Percentiles rank a stretch among this genome's conserved stretches.
Evolutionary conservation across 176 grass and related monocot genomes (phyloP).

Genomic region (Oryza glaberrima): DNA sequence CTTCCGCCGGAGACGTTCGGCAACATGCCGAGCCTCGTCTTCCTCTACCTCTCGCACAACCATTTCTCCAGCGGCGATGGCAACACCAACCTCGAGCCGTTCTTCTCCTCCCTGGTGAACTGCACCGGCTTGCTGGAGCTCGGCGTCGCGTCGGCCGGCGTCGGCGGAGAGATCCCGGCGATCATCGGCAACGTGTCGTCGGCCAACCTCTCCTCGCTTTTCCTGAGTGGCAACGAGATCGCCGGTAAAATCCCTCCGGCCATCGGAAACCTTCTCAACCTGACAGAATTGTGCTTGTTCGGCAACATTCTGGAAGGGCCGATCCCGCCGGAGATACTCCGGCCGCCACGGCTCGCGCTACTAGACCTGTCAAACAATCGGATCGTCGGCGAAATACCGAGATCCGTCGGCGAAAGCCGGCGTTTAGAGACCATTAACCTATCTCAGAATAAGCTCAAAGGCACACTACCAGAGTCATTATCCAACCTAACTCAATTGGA

Average conservation of each 20-base stretch:
- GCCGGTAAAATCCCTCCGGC: constrained; percentile 52
- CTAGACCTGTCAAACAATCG: constrained; percentile 23
- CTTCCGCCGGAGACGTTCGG: constrained; percentile 59
- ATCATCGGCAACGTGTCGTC: constrained; percentile 56
- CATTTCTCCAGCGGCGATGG: constrained; percentile 43
- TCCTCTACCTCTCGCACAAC: constrained; percentile 63
- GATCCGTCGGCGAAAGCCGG: neutral
- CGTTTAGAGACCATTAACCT: neutral
- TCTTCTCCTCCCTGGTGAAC: constrained; percentile 64
- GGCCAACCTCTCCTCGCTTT: constrained; percentile 42
- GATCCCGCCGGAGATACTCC: constrained; percentile 42
- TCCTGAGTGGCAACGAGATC: constrained; percentile 52
- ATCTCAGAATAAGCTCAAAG: constrained; percentile 37
- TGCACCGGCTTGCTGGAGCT: constrained; percentile 61
- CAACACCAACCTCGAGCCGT: constrained; percentile 58
- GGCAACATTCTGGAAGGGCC: constrained; percentile 39
- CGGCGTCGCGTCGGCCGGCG: constrained; percentile 43
- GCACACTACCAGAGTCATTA: constrained; percentile 52
- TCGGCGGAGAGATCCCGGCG: constrained; percentile 47
- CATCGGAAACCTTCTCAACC: constrained; percentile 60
- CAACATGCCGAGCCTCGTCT: constrained; percentile 54
- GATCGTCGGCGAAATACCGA: constrained; percentile 22
- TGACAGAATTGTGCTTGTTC: neutral
- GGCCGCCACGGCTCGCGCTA: neutral
- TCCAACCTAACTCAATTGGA: constrained; percentile 49